Evolutionary conservation across 768 basidiomycete genomes (phyloP).

Genomic region (Dentipellis fragilis): DNA sequence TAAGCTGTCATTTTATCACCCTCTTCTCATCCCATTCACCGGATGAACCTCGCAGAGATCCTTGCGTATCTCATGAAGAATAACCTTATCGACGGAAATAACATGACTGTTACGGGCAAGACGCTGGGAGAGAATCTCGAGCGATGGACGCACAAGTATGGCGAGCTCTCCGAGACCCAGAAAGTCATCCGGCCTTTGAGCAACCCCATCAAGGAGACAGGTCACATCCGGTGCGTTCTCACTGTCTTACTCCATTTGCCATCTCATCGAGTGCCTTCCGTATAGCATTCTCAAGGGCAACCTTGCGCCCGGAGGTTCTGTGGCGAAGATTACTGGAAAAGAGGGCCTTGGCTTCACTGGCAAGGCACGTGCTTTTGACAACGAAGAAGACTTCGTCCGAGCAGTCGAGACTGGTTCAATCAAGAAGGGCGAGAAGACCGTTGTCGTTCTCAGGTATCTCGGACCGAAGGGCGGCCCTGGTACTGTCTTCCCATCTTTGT

Average conservation of each 20-base stretch:
- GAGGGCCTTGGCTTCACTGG: slow-evolving; percentile 86
- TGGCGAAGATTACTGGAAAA: slow-evolving; percentile 94
- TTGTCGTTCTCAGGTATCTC: slow-evolving; percentile 89
- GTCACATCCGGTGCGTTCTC: slow-evolving; percentile 68
- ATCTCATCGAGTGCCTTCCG: not conserved
- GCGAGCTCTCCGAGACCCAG: slow-evolving; percentile 64
- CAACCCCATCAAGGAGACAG: slow-evolving; percentile 81
- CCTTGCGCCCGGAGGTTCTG: slow-evolving; percentile 90
- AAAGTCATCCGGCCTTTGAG: slow-evolving; percentile 82
- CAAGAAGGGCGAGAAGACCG: slow-evolving; percentile 94
- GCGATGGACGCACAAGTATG: slow-evolving; percentile 73
- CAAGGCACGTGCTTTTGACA: slow-evolving; percentile 87
- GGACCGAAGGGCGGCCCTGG: slow-evolving; percentile 96
- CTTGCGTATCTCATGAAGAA: slow-evolving; percentile 79
- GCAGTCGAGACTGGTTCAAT: slow-evolving; percentile 86
- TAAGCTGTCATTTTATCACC: slow-evolving; percentile 28
- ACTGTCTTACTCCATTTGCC: not conserved
- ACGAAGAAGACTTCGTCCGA: slow-evolving; percentile 76
- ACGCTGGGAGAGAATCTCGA: slow-evolving; percentile 91
- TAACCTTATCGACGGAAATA: slow-evolving; percentile 83
- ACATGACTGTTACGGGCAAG: slow-evolving; percentile 82
- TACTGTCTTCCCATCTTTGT: slow-evolving; percentile 24
- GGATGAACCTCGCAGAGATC: slow-evolving; percentile 44
- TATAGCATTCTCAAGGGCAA: slow-evolving; percentile 82
- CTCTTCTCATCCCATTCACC: not conserved